These are phyloP conservation scores for Albifimbria verrucaria DNA, from an alignment of 2,329 filamentous ascomycete genomes.

Conservation along the genomic window DNA sequence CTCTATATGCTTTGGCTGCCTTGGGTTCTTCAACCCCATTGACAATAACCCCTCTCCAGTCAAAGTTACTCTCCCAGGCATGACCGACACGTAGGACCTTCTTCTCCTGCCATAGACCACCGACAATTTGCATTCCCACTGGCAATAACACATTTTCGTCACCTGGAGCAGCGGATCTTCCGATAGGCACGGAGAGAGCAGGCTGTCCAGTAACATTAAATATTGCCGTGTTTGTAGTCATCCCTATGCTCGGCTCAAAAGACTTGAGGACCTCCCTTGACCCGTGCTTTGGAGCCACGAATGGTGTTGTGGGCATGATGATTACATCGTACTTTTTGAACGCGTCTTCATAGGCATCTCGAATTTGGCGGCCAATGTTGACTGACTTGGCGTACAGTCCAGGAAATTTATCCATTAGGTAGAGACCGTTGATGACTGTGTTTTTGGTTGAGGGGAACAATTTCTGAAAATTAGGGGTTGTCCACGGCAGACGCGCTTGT, in stretches of 20 bases:
- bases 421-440: slow-evolving; percentile 49
- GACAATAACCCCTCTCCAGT: too few species aligned
- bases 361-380: slow-evolving; percentile 43
- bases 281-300: slow-evolving; percentile 42
- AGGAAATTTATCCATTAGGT: slow-evolving; percentile 40
- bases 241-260: slow-evolving; percentile 48
- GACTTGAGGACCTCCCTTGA: slow-evolving; percentile 36
- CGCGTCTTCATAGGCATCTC: slow-evolving; percentile 41
- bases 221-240: slow-evolving; percentile 53
- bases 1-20: too few species aligned
- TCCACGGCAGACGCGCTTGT: slow-evolving; percentile 41
- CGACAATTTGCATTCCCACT: slow-evolving; percentile 54
- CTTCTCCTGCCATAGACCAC: slow-evolving; percentile 47
- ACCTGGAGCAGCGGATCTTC: slow-evolving; percentile 38
- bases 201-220: slow-evolving; percentile 58
- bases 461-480: slow-evolving; percentile 45
- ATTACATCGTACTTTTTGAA: slow-evolving; percentile 40
- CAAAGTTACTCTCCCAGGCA: slow-evolving; percentile 42
- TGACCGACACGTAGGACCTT: slow-evolving; percentile 39
- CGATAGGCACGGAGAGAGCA: slow-evolving; percentile 49
- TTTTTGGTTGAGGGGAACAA: slow-evolving; percentile 53
- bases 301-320: slow-evolving; percentile 46
- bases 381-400: slow-evolving; percentile 44
- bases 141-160: slow-evolving; percentile 38
- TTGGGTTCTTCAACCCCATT: too few species aligned